phyloP scores from a whole-genome alignment of 2,329 filamentous ascomycete genomes.

The Aspergillus clavatus region DNA sequence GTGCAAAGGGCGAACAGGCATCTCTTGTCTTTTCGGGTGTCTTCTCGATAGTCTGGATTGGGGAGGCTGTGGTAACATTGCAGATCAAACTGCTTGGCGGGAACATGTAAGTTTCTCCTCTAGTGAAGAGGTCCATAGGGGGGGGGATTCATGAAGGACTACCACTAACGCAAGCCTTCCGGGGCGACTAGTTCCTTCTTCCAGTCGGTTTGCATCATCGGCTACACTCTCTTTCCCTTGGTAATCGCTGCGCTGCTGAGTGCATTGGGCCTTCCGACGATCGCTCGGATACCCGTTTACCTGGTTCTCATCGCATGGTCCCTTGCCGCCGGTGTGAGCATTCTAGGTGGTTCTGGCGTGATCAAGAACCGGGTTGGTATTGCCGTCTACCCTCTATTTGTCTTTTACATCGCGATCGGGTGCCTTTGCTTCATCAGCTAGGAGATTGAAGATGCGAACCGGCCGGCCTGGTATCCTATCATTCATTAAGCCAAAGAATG shows the following conservation, averaged over 20 bases:
- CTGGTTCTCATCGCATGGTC: slow-evolving; percentile 86
- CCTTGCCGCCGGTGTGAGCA: slow-evolving; percentile 89
- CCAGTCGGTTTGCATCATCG: slow-evolving; percentile 95
- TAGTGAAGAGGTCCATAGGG: too few relatives aligned
- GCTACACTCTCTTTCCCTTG: slow-evolving; percentile 94
- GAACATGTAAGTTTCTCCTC: slow-evolving; percentile 77
- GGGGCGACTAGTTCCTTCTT: slow-evolving; percentile 75
- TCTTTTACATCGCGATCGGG: slow-evolving; percentile 90
- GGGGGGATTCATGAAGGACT: too few relatives aligned
- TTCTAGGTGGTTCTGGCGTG: slow-evolving; percentile 89
- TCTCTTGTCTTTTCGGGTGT: slow-evolving; percentile 91
- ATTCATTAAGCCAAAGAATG: neutral
- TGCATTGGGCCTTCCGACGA: slow-evolving; percentile 70
- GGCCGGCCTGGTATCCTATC: neutral
- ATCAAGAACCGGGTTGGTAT: slow-evolving; percentile 91
- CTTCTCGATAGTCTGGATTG: slow-evolving; percentile 95
- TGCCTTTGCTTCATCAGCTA: slow-evolving; percentile 97
- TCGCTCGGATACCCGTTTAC: slow-evolving; percentile 86
- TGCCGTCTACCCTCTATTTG: slow-evolving; percentile 88
- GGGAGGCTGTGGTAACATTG: slow-evolving; percentile 91
- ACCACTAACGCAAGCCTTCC: neutral
- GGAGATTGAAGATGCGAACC: slow-evolving; percentile 6
- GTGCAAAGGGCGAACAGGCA: slow-evolving; percentile 72
- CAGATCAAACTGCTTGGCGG: slow-evolving; percentile 96
- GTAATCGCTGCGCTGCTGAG: slow-evolving; percentile 89